Conservation (phyloP, 2,329 filamentous ascomycete genomes). For the Neofusicoccum ribis region DNA sequence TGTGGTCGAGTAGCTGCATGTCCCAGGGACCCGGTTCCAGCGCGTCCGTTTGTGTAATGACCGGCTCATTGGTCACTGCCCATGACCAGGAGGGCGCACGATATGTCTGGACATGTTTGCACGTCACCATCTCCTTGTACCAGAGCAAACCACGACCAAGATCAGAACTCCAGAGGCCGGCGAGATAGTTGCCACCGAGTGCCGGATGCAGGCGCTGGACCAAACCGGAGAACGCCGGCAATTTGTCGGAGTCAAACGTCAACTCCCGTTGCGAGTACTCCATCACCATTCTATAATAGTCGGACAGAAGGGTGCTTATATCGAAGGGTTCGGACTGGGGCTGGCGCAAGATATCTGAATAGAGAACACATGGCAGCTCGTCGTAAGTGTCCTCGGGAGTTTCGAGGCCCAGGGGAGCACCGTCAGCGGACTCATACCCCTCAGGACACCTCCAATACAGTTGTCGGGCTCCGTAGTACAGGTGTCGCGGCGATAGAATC, state of each 20-base stretch:
- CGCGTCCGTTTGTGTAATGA: background rate
- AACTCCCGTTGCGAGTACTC: background rate
- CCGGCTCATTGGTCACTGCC: background rate
- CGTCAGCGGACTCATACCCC: background rate
- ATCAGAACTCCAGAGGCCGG: background rate
- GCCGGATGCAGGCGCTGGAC: background rate
- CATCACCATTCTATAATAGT: background rate
- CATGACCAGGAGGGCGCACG: background rate
- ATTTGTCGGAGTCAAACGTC: background rate
- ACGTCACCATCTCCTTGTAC: background rate
- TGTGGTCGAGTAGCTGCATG: background rate
- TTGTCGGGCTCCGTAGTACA: background rate
- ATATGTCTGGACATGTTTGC: background rate
- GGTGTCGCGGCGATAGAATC: background rate
- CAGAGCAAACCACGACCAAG: background rate
- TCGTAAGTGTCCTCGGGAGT: background rate
- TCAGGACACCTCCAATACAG: background rate
- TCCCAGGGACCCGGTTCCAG: background rate
- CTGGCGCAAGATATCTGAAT: background rate
- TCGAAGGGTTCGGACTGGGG: background rate
- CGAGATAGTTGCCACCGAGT: background rate
- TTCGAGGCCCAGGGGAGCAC: background rate
- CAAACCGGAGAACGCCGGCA: background rate
- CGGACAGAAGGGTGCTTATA: background rate
- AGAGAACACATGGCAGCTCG: background rate